Base-by-base conservation (phyloP, 257 asterid species). In the Salvia hispanica region DNA sequence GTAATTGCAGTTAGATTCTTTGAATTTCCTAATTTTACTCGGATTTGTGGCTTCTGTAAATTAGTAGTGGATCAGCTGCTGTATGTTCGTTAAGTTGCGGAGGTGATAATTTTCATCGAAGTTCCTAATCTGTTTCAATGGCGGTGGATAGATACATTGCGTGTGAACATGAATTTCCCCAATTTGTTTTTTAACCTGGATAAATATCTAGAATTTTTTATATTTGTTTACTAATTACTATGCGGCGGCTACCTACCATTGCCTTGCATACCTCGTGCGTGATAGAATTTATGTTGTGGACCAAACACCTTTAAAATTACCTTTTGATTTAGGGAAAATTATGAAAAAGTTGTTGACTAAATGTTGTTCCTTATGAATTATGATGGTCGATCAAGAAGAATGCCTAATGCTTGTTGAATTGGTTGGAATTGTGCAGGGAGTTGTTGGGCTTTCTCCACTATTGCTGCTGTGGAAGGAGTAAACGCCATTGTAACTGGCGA, bases 361-460 rank as follows among this genome's bases (percentile, higher is more conserved):
- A 46, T 0, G n/a, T 39, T 4, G 11, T 16, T 48, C 21, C 31
- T 25, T 34, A 34, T 34, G 5, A 4, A 9, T 2, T 55, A 28
- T 31, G 42, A 55, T 55, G 18, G 4, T 16, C 18, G 40, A 60
- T 60, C 8, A 21, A 60, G 59, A 25, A 54, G 52, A n/a, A 45
- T 51, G 11, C 46, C 28, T 46, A 6, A 48, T 63, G 13, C n/a
- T 39, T 44, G 54, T 56, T 53, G 43, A 51, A 6, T 45, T 31
- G 42, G 11, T 78, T 69, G 66, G 6, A 44, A 16, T 74, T 64
- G 9, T 45, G 56, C 59, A 86, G 92, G 92, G 76, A 83, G 89
- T 33, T 86, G 92, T 70, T 86, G 92, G 92, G 92, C 92, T 4
- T 86, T 86, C 70, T 79, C 92, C 4, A 74, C 92, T 1, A 74